Evolutionary conservation across 768 basidiomycete genomes (phyloP), one percentile per base, ranked within the genome.

Genomic region (Trametes maxima): DNA sequence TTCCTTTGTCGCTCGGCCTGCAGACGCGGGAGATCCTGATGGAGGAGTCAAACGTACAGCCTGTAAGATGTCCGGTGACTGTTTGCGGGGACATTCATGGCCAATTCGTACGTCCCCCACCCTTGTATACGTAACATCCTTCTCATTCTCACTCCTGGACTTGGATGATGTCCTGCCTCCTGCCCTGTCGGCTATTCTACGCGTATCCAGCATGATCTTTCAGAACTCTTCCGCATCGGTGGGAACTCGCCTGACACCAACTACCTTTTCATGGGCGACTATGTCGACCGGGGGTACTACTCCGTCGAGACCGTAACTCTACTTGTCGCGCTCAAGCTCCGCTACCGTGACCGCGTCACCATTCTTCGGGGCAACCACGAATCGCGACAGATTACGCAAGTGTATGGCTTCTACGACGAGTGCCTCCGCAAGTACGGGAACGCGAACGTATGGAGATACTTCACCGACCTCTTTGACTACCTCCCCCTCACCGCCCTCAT

Each of bases 201-300:
- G 36, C 45, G 58, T 69, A 54, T 68, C 69, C 80, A 99, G 96
- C 97, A 99, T 78, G 97, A 99, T 81, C 90, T 99, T 57, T 96
- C 95, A 59, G 97, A 99, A 75, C 89, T 98, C 43, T 98, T 99
- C 79, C 89, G 95, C 57, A 98, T 98, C 73, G 97, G 97, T 54
- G 97, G 97, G 51, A 96, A 97, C 79, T 96, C 94, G 14, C 97
- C 97, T 45, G 95, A 97, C 77, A 99, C 97, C 66, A 99, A 98
- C 79, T 99, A 99, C 76, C 90, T 99, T 70, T 99, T 98, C 82
- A 99, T 99, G 97, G 97, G 97, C 28, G 97, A 99, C 81, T 99
- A 98, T 74, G 97, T 98, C 69, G 97, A 98, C 80, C 88, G 95
- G 71, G 96, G 96, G 19, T 99, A 98, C 82, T 98, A 98, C 79